Evolutionary conservation across 768 basidiomycete genomes (phyloP).

Genomic region (Phanerochaete carnosa): DNA sequence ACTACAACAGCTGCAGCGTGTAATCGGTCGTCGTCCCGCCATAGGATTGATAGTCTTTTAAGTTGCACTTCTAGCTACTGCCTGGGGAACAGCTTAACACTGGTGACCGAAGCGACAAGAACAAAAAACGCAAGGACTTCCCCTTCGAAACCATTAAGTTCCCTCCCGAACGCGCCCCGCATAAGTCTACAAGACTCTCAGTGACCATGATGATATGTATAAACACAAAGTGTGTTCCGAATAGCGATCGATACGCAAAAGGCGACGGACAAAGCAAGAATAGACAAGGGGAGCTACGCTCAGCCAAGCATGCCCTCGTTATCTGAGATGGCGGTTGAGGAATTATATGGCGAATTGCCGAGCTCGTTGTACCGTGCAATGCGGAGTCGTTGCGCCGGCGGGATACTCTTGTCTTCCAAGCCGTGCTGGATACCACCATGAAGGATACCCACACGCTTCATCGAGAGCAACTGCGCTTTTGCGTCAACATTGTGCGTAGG

Average conservation of each 20-base stretch:
- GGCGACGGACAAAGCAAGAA: background rate
- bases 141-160: background rate
- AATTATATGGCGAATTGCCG: conserved; percentile 29
- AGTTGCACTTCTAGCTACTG: no score
- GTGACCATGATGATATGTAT: background rate
- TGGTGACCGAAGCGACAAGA: background rate
- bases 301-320: conserved; percentile 28
- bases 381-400: conserved; percentile 46
- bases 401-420: conserved; percentile 42
- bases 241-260: background rate
- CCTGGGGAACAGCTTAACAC: no score
- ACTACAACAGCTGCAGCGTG: no score
- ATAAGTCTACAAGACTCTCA: background rate
- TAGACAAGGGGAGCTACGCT: background rate
- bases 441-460: conserved; percentile 59
- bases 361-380: conserved; percentile 38
- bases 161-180: background rate
- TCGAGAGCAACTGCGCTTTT: conserved; percentile 41
- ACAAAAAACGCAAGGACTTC: background rate
- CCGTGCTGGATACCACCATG: conserved; percentile 53
- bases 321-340: conserved; percentile 31
- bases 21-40: no score
- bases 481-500: conserved; percentile 1
- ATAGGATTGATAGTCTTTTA: no score
- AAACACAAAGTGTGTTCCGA: background rate